Conservation (phyloP, 495 filamentous ascomycete species). For the Halenospora varia region DNA sequence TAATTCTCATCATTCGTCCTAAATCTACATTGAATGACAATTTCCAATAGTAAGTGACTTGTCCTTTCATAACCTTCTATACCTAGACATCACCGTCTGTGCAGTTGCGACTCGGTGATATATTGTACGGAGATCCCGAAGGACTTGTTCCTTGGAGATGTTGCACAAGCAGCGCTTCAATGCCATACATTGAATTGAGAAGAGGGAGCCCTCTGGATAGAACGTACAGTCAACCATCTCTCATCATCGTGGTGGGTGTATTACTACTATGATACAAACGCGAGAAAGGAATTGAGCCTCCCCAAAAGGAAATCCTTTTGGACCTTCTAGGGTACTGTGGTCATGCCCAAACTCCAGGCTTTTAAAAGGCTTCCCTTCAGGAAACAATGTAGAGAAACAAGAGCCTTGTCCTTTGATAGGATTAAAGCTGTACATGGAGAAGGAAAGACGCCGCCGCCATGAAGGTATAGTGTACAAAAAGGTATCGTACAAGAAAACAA, state of each 20-base stretch:
- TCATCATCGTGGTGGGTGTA: not conserved
- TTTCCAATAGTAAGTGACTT: too few species aligned
- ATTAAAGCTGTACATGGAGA: not conserved
- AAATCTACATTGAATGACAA: too few species aligned
- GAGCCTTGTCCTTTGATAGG: not conserved
- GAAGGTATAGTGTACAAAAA: slow-evolving; percentile 8
- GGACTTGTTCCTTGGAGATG: too few species aligned
- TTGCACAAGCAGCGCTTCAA: too few species aligned
- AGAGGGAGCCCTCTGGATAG: too few species aligned
- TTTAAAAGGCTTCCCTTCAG: not conserved
- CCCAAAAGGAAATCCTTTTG: not conserved
- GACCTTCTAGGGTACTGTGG: slow-evolving; percentile 17
- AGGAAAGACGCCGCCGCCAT: not conserved
- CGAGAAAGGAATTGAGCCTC: not conserved
- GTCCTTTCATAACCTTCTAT: too few species aligned
- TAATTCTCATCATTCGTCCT: too few species aligned
- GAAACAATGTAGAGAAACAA: not conserved
- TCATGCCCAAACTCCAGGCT: slow-evolving; percentile 2
- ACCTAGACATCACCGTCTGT: too few species aligned
- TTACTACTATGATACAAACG: not conserved
- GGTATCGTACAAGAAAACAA: not conserved
- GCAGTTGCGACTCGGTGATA: too few species aligned
- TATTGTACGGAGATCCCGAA: too few species aligned
- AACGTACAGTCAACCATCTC: not conserved
- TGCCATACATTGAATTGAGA: too few species aligned